A percentile compares a stretch with the other conserved stretches of the same genome.
Evolutionary conservation across 1,139 yeast species (phyloP).

Genomic region (Hyphopichia pseudoburtonii): DNA sequence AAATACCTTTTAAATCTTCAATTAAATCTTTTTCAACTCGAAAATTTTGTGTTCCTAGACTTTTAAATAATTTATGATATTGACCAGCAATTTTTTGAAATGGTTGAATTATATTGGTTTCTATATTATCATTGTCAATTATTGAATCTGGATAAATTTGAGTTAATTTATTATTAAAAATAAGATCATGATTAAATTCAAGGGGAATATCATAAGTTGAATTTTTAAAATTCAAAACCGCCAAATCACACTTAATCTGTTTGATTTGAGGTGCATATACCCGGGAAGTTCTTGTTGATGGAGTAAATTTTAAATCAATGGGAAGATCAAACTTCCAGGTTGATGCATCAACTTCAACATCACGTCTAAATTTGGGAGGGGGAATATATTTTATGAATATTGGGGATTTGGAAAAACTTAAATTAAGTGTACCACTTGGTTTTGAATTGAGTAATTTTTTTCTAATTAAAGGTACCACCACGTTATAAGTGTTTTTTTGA

Average conservation of each 20-base stretch:
- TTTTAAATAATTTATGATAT: conserved; percentile 18
- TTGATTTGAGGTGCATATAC: conserved; percentile 30
- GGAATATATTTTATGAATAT: conserved; percentile 33
- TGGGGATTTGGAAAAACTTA: conserved; percentile 28
- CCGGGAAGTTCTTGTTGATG: conserved; percentile 4
- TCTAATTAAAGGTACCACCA: conserved; percentile 15
- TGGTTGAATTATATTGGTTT: conserved; percentile 21
- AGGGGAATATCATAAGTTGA: conserved; percentile 34
- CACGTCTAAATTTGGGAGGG: conserved; percentile 24
- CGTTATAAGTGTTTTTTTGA: conserved; percentile 7
- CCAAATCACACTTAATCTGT: conserved; percentile 28
- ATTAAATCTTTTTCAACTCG: conserved; percentile 29
- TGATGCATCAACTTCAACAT: conserved; percentile 10
- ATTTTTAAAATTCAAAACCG: conserved; percentile 33
- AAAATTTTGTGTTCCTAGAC: conserved; percentile 26
- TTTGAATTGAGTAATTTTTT: conserved; percentile 12
- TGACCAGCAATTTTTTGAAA: conserved; percentile 20
- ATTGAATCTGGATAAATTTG: conserved; percentile 9
- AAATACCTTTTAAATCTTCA: conserved; percentile 31
- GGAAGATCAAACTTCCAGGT: conserved; percentile 35
- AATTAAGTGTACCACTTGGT: conserved; percentile 16
- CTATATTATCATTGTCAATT: conserved; percentile 26
- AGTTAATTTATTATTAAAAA: conserved; percentile 22
- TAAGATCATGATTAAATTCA: conserved; percentile 41
- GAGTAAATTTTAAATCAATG: conserved; percentile 17